Evolutionary conservation across 305 asterid genomes (phyloP).

Genomic region (Euphrasia arctica): DNA sequence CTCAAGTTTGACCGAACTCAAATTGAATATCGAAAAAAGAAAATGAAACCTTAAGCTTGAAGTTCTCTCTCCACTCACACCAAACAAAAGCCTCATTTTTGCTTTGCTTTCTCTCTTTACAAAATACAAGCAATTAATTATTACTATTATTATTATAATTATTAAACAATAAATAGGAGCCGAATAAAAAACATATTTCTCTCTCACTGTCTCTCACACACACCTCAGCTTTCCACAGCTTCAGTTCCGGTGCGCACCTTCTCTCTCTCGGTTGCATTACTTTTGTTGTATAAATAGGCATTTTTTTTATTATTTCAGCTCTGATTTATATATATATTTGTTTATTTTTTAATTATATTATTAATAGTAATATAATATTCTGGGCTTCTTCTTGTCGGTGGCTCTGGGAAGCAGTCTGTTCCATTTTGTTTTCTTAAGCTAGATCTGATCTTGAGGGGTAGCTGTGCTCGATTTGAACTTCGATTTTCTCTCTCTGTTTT

Average conservation of each 20-base stretch:
- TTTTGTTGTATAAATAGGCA: constrained; percentile 3
- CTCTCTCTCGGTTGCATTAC: constrained; percentile 21
- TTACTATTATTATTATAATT: background rate
- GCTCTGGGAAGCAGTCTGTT: constrained; percentile 22
- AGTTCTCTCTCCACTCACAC: constrained; percentile 30
- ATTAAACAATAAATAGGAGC: constrained; percentile 17
- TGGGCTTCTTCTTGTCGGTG: constrained; percentile 34
- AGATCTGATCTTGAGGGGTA: constrained; percentile 56
- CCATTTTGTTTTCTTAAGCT: constrained; percentile 24
- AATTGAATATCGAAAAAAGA: no score
- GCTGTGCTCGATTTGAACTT: constrained; percentile 23
- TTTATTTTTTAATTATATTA: background rate
- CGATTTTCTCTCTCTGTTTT: background rate
- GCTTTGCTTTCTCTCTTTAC: no score
- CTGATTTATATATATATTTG: background rate
- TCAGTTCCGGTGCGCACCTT: constrained; percentile 33
- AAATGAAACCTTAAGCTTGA: background rate
- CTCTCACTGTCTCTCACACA: constrained; percentile 17
- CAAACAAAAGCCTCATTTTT: constrained; percentile 18
- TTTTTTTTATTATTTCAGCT: constrained; percentile 27
- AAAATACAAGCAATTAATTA: no score
- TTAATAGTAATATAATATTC: background rate
- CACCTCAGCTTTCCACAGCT: constrained; percentile 25
- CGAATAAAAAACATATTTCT: constrained; percentile 1
- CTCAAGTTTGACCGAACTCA: no score